A percentile compares a stretch with the other conserved stretches of the same genome.
phyloP scores from a whole-genome alignment of 2,329 filamentous ascomycete genomes.

The Paracorniculantispora psalliotae region DNA sequence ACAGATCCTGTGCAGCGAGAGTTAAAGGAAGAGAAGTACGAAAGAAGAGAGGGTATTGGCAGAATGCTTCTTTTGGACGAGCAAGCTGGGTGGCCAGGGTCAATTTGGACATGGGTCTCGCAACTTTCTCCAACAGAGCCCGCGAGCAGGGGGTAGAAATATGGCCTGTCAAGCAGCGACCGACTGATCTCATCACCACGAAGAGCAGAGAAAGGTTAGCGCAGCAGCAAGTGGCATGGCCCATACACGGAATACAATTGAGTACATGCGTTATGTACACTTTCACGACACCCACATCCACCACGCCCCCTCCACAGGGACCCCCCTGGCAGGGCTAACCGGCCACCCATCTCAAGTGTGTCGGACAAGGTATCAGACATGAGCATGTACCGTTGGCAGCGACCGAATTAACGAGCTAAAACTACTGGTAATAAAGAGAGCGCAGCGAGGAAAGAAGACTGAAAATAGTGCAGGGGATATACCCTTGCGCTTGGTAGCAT shows the following conservation, averaged over 20 bases:
- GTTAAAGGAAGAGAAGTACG: constrained; percentile 1
- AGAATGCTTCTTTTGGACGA: constrained; percentile 13
- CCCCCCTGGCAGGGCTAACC: neutral
- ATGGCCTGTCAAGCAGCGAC: constrained; percentile 10
- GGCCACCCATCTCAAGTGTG: constrained; percentile 9
- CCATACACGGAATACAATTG: constrained; percentile 8
- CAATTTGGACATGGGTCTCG: constrained; percentile 11
- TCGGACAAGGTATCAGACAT: constrained; percentile 5
- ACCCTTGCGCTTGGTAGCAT: neutral
- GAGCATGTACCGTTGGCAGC: neutral
- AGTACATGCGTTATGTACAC: constrained; percentile 3
- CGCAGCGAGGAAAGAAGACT: neutral
- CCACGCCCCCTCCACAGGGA: neutral
- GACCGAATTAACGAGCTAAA: neutral
- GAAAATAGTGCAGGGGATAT: neutral
- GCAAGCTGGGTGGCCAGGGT: constrained; percentile 10
- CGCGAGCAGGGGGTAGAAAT: neutral
- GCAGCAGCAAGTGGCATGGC: neutral
- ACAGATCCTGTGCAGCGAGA: neutral
- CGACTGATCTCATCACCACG: constrained; percentile 13
- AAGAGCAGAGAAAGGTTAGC: constrained; percentile 9
- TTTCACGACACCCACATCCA: neutral
- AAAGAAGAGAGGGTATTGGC: constrained; percentile 5
- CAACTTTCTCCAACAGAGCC: constrained; percentile 14
- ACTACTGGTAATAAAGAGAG: neutral